phyloP scores from a whole-genome alignment of 1,284 basidiomycete genomes.

The Ustanciosporium gigantosporum region DNA sequence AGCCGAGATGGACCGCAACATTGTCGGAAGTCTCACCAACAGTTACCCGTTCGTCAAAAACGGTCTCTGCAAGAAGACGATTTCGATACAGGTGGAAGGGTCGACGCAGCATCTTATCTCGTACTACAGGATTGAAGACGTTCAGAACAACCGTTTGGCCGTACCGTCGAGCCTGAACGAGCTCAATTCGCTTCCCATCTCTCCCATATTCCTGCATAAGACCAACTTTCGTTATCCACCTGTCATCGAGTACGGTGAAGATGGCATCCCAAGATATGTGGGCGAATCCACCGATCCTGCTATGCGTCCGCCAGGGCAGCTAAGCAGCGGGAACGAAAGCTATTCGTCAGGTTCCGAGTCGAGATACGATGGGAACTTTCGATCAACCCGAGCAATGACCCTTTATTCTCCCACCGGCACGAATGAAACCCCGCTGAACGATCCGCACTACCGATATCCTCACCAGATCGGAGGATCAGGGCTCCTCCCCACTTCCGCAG shows the following conservation, averaged over 20 bases:
- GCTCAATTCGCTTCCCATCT: constrained; percentile 80
- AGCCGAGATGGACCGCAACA: constrained; percentile 39
- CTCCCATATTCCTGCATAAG: constrained; percentile 84
- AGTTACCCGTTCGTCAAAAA: constrained; percentile 52
- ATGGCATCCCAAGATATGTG: constrained; percentile 73
- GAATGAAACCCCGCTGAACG: constrained; percentile 5
- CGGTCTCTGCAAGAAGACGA: constrained; percentile 70
- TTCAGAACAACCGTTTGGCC: constrained; percentile 80
- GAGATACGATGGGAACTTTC: constrained; percentile 8
- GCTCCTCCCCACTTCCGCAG: constrained; percentile 13
- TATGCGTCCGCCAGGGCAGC: constrained; percentile 13
- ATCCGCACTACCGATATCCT: constrained; percentile 21
- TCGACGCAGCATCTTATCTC: constrained; percentile 92
- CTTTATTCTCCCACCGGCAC: constrained; percentile 17
- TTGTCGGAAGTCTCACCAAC: constrained; percentile 52
- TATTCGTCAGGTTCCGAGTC: constrained; percentile 28
- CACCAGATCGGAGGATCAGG: constrained; percentile 38
- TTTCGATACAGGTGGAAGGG: constrained; percentile 84
- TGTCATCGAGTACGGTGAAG: constrained; percentile 78
- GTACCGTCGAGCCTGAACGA: constrained; percentile 87
- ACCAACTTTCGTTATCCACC: constrained; percentile 88
- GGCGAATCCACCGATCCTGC: constrained; percentile 60
- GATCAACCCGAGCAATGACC: constrained; percentile 14
- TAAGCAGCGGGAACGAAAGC: constrained; percentile 35
- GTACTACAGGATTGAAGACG: constrained; percentile 92